Evolutionary conservation across 2,329 filamentous ascomycete genomes (phyloP).

Genomic region (Colletotrichum orbiculare): DNA sequence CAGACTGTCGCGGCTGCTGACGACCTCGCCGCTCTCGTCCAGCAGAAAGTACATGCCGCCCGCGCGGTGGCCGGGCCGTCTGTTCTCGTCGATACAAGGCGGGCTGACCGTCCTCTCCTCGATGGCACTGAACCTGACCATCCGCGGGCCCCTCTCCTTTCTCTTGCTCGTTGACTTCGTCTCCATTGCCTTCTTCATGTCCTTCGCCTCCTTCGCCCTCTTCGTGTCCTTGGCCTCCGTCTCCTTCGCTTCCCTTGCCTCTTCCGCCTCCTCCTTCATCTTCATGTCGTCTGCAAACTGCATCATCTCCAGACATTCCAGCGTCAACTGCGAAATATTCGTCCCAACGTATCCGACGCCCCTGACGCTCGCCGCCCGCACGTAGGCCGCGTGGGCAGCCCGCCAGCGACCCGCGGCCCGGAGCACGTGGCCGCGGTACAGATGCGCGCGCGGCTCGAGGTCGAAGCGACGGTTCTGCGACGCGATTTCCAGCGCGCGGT

Average conservation of each 20-base stretch:
- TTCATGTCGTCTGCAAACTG: background rate
- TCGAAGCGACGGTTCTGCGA: constrained; percentile 30
- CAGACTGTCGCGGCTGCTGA: constrained; percentile 28
- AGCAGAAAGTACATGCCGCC: constrained; percentile 18
- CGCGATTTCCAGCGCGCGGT: constrained; percentile 38
- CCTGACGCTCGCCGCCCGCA: constrained; percentile 37
- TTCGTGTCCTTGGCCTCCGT: background rate
- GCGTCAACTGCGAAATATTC: constrained; percentile 30
- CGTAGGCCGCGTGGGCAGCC: constrained; percentile 38
- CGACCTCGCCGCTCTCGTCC: constrained; percentile 18
- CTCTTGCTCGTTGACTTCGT: background rate
- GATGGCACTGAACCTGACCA: constrained; percentile 12
- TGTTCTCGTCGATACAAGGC: background rate
- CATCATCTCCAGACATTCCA: constrained; percentile 27
- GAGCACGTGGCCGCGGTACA: constrained; percentile 41
- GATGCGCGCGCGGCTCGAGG: constrained; percentile 38
- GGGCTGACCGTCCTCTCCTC: background rate
- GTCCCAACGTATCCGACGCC: constrained; percentile 21
- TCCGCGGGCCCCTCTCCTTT: background rate
- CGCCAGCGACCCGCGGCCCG: constrained; percentile 39
- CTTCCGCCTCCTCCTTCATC: constrained; percentile 2
- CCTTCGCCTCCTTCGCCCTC: background rate
- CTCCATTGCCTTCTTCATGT: background rate
- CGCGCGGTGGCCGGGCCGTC: background rate
- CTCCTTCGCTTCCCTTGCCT: background rate